phyloP scores from a whole-genome alignment of 2,329 filamentous ascomycete species.

The Penicillium sp. region DNA sequence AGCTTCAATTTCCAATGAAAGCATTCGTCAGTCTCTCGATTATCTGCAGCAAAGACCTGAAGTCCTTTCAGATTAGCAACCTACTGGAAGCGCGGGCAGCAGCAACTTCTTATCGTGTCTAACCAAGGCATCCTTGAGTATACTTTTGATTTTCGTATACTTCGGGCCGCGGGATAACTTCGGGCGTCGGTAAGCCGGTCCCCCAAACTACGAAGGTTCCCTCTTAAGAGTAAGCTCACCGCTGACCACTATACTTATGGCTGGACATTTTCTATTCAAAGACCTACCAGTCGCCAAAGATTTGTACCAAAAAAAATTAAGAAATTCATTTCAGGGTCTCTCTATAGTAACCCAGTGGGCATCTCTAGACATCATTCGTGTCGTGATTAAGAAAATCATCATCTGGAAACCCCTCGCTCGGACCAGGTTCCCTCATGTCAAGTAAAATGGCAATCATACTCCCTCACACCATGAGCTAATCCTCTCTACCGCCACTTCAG shows the following conservation, averaged over 20 bases:
- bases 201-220: not conserved
- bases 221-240: not conserved
- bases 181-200: not conserved
- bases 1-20: not conserved
- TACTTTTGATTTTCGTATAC: not conserved
- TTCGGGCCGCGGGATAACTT: not conserved
- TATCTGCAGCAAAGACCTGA: not conserved
- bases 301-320: constrained; percentile 11
- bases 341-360: constrained; percentile 24
- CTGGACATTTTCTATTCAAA: not conserved
- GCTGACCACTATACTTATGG: not conserved
- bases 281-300: not conserved
- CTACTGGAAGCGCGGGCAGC: not conserved
- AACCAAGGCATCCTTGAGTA: too few species aligned
- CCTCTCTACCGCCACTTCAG: constrained; percentile 18
- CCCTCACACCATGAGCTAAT: not conserved
- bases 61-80: not conserved
- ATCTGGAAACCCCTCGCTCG: not conserved
- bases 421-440: constrained; percentile 8
- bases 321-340: constrained; percentile 21
- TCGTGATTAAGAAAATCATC: constrained; percentile 19
- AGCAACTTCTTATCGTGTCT: not conserved
- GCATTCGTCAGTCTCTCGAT: not conserved
- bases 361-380: constrained; percentile 29
- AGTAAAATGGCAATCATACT: constrained; percentile 2